phyloP scores from a whole-genome alignment of 176 grass and related monocot species.

The Saccharum spontaneum region DNA sequence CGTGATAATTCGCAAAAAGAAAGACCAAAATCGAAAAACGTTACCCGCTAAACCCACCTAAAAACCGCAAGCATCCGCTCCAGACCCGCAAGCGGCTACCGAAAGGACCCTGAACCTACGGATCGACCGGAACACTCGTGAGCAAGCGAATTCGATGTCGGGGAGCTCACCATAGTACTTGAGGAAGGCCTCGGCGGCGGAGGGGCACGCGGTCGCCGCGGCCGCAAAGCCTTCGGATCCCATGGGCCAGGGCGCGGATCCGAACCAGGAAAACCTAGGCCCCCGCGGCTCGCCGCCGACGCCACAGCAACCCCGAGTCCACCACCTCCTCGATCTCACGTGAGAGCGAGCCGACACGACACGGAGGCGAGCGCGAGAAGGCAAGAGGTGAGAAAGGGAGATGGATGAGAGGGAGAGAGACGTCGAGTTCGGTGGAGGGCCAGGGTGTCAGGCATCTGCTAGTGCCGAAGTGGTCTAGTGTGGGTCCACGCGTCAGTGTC shows the following conservation, averaged over 20 bases:
- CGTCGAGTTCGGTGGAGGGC: background rate
- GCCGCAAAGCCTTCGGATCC: slow-evolving; percentile 34
- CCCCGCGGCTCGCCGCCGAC: slow-evolving; percentile 28
- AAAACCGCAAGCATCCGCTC: background rate
- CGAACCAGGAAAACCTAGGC: background rate
- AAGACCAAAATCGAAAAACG: background rate
- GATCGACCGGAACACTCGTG: background rate
- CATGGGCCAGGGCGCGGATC: slow-evolving; percentile 49
- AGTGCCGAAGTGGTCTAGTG: background rate
- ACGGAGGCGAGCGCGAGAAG: slow-evolving; percentile 8
- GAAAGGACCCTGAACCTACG: background rate
- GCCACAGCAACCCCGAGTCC: background rate
- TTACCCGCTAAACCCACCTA: slow-evolving; percentile 5
- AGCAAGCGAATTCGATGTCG: background rate
- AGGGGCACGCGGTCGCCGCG: slow-evolving; percentile 40
- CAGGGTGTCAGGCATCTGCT: background rate
- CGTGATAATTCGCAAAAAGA: slow-evolving; percentile 1
- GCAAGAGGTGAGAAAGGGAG: background rate
- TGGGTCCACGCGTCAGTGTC: slow-evolving; percentile 13
- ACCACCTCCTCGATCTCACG: slow-evolving; percentile 31
- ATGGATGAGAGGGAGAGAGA: background rate
- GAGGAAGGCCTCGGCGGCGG: slow-evolving; percentile 65
- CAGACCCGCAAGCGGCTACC: slow-evolving; percentile 9
- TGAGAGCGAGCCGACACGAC: background rate
- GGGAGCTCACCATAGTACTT: slow-evolving; percentile 80